phyloP scores from a whole-genome alignment of 805 yeast species.

The Kodamaea kaohsiungensis region DNA sequence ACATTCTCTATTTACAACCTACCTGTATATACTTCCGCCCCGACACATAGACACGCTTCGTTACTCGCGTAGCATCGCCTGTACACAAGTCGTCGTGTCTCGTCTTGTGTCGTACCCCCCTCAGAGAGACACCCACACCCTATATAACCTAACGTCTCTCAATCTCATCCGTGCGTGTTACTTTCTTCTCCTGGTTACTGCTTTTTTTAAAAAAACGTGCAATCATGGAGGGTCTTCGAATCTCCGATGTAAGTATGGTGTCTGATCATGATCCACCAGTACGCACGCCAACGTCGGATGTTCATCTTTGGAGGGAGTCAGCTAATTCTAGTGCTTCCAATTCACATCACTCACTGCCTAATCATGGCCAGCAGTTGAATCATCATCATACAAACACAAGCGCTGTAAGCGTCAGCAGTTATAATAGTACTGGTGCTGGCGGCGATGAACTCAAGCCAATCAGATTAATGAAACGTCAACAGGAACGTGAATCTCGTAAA shows the following conservation, averaged over 20 bases:
- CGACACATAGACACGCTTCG: neutral
- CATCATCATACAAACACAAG: conserved; percentile 2
- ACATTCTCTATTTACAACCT: neutral
- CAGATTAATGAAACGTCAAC: conserved; percentile 27
- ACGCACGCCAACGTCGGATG: neutral
- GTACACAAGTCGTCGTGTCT: neutral
- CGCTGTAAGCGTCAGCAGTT: conserved; percentile 4
- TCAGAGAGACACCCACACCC: neutral
- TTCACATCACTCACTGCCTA: neutral
- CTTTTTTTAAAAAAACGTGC: neutral
- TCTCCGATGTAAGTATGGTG: neutral
- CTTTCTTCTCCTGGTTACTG: neutral
- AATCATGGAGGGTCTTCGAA: neutral
- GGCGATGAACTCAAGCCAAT: conserved; percentile 24
- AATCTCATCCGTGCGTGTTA: neutral
- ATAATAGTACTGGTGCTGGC: conserved; percentile 1
- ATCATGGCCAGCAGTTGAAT: neutral
- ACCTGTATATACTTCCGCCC: neutral
- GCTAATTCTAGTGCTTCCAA: neutral
- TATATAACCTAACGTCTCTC: neutral
- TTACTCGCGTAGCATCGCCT: neutral
- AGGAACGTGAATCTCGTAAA: conserved; percentile 11
- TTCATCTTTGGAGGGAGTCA: neutral
- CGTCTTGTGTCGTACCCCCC: neutral
- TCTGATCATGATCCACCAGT: neutral